A percentile compares a stretch with the other conserved stretches of the same genome.
These are phyloP conservation scores for Arxiozyma telluris DNA, from an alignment of 1,139 yeast species.

Conservation along the genomic window DNA sequence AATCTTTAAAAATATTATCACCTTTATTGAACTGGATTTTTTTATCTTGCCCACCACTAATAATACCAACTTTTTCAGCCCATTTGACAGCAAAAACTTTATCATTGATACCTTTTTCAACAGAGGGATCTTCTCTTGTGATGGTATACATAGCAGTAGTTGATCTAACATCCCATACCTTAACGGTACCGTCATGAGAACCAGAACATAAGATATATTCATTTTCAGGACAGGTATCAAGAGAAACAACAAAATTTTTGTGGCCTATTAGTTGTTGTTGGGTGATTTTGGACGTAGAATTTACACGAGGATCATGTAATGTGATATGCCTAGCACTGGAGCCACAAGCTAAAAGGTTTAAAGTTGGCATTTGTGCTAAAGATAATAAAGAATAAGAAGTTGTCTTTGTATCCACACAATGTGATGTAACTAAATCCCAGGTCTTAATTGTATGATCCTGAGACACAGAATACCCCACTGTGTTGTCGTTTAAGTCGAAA, in stretches of 20 bases:
- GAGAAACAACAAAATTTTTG: conserved; percentile 76
- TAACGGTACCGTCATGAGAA: conserved; percentile 91
- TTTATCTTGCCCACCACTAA: conserved; percentile 92
- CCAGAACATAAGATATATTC: conserved; percentile 79
- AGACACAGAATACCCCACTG: conserved; percentile 88
- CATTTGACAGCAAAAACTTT: conserved; percentile 86
- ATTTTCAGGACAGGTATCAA: conserved; percentile 65
- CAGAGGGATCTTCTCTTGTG: conserved; percentile 48
- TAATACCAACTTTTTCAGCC: conserved; percentile 70
- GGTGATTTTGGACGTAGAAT: conserved; percentile 42
- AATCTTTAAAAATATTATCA: conserved; percentile 26
- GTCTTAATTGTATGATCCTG: conserved; percentile 93
- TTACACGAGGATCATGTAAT: conserved; percentile 78
- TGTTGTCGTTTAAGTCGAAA: conserved; percentile 60
- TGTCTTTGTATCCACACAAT: conserved; percentile 77
- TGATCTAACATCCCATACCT: conserved; percentile 93
- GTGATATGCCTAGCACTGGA: conserved; percentile 94
- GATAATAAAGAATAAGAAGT: conserved; percentile 85
- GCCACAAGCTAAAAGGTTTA: conserved; percentile 76
- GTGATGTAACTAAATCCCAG: conserved; percentile 85
- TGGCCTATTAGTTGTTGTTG: conserved; percentile 78
- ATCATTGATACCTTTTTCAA: conserved; percentile 33
- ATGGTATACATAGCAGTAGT: conserved; percentile 80
- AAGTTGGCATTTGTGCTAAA: conserved; percentile 53
- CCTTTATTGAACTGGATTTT: conserved; percentile 78